A percentile compares a stretch with the other conserved stretches of the same genome.
phyloP scores from a whole-genome alignment of 73 alveolate species.

The Stentor roeselii region DNA sequence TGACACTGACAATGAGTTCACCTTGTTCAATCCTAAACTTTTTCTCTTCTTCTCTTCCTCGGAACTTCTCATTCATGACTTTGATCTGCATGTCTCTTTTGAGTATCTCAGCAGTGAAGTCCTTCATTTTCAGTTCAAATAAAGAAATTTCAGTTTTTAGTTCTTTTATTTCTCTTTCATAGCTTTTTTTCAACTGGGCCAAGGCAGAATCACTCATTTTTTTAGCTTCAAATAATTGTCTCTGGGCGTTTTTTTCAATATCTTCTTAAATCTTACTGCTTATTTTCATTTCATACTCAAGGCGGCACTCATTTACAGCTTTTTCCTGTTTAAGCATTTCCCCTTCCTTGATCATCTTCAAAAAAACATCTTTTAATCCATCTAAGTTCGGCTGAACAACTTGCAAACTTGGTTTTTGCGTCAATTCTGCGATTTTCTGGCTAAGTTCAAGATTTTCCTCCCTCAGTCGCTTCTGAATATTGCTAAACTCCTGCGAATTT shows the following conservation, averaged over 20 bases:
- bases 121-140: slow-evolving; percentile 50
- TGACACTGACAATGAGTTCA: slow-evolving; percentile 56
- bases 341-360: background rate
- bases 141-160: slow-evolving; percentile 49
- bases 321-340: slow-evolving; percentile 3
- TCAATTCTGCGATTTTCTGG: background rate
- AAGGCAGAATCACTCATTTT: slow-evolving; percentile 48
- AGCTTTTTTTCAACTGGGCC: slow-evolving; percentile 47
- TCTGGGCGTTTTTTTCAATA: slow-evolving; percentile 10
- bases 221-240: slow-evolving; percentile 46
- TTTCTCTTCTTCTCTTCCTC: slow-evolving; percentile 65
- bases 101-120: slow-evolving; percentile 43
- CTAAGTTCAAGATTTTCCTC: slow-evolving; percentile 13
- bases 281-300: slow-evolving; percentile 22
- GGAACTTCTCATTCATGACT: slow-evolving; percentile 60
- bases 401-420: background rate
- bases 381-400: background rate
- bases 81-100: slow-evolving; percentile 52
- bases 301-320: background rate
- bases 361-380: background rate
- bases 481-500: slow-evolving; percentile 3
- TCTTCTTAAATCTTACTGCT: background rate
- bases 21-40: slow-evolving; percentile 68
- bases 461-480: background rate
- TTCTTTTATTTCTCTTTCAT: slow-evolving; percentile 49